Evolutionary conservation across 352 stramenopile species (phyloP), one percentile per base, ranked within the genome.

Genomic region (Globisporangium cylindrosporum): DNA sequence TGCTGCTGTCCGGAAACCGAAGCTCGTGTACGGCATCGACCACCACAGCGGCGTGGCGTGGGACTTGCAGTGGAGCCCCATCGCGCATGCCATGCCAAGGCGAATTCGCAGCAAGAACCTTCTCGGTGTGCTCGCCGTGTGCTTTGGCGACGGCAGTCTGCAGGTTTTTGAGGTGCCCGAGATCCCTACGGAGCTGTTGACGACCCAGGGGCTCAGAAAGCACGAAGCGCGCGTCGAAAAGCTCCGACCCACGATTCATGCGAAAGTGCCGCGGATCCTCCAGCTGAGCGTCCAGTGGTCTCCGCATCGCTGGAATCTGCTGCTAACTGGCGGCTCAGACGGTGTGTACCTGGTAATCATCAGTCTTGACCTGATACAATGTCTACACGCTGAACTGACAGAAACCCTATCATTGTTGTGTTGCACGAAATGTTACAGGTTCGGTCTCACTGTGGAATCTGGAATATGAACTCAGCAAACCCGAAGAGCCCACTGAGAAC

Each of bases 371-470:
- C 24, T 24, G 46, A 24, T 24, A 29, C 1, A 25, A 4, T n/a
- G 34, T 29, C 8, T 18, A 34, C 12, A 22, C 25, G 3, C 53
- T n/a, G 4, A 41, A 25, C 63, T 68, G n/a, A 63, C 27, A 18
- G 20, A 18, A n/a, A 49, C 1, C 41, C 41, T 41, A 32, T 14
- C 20, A 24, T 25, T 20, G 46, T 6, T 64, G 69, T 56, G 49
- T 41, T 48, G 10, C 41, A 20, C 59, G 5, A 48, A 2, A 36
- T 59, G 15, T 2, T 71, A 1, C 36, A 95, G 88, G 88, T 22
- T 93, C 85, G 0, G 73, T 94, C 7, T 81, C 80, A 7, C 64
- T 96, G 1, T 96, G 88, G 88, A 94, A 94, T 58, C 71, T 94
- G 46, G 77, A 90, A 49, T 64, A 72, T 10, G 59, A 61, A 20